Conservation (phyloP, 2,329 filamentous ascomycete species). For the Pseudocercospora fuligena region DNA sequence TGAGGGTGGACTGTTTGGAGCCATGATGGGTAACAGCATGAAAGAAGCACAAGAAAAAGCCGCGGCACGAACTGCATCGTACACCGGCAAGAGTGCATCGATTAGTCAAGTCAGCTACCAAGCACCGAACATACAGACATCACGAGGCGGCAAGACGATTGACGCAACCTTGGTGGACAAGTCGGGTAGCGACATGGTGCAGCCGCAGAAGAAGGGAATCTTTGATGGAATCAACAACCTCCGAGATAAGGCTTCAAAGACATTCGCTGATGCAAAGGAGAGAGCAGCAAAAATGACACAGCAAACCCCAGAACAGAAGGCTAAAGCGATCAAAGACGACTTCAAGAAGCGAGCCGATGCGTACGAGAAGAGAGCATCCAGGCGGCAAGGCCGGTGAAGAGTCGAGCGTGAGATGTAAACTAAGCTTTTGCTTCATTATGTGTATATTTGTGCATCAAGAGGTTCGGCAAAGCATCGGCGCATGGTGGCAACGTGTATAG, state of each 20-base stretch:
- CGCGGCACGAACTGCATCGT: background rate
- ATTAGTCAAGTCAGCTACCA: constrained; percentile 31
- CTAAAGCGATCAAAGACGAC: constrained; percentile 27
- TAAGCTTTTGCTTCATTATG: background rate
- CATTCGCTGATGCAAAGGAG: constrained; percentile 1
- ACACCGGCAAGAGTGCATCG: constrained; percentile 24
- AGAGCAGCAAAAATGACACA: constrained; percentile 2
- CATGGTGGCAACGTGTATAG: background rate
- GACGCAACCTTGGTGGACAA: constrained; percentile 25
- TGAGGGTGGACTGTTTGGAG: background rate
- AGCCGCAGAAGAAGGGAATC: constrained; percentile 20
- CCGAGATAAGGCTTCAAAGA: constrained; percentile 11
- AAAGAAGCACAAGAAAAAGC: constrained; percentile 12
- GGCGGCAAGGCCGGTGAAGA: background rate
- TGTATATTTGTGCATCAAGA: constrained; percentile 4
- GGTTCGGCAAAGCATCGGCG: background rate
- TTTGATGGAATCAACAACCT: constrained; percentile 10
- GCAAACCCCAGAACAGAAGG: constrained; percentile 15
- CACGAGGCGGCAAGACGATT: constrained; percentile 20
- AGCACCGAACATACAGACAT: constrained; percentile 23
- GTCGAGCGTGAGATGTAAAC: background rate
- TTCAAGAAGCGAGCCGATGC: constrained; percentile 34
- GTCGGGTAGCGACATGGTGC: constrained; percentile 26
- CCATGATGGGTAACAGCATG: constrained; percentile 15
- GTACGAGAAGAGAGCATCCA: constrained; percentile 29